These are phyloP conservation scores for Zalaria obscura DNA, from an alignment of 2,329 filamentous ascomycete genomes.

Conservation along the genomic window DNA sequence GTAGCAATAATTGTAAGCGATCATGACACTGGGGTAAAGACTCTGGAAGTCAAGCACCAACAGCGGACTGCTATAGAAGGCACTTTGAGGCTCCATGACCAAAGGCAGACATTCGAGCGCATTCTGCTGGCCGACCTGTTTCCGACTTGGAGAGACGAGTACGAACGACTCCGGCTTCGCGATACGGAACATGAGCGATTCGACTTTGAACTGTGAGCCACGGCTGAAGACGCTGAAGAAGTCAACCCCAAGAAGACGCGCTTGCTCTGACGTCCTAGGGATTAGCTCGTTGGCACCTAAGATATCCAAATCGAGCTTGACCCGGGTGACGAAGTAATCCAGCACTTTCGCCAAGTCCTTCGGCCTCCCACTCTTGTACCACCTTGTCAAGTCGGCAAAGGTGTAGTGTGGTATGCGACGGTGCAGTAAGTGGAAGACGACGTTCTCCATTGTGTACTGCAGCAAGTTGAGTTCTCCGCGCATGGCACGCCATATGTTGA, in stretches of 20 bases:
- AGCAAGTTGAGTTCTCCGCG: constrained; percentile 78
- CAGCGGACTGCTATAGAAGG: constrained; percentile 80
- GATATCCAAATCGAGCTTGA: constrained; percentile 77
- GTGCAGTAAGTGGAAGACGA: constrained; percentile 81
- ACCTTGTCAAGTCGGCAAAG: constrained; percentile 62
- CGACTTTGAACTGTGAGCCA: constrained; percentile 96
- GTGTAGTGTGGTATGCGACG: constrained; percentile 78
- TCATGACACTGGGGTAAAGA: constrained; percentile 94
- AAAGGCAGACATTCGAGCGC: constrained; percentile 86
- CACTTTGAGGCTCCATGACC: constrained; percentile 94
- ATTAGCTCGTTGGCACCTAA: constrained; percentile 82
- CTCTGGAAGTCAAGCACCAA: constrained; percentile 93
- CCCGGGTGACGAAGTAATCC: constrained; percentile 61
- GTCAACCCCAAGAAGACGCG: constrained; percentile 80
- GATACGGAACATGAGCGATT: constrained; percentile 96
- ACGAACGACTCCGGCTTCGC: constrained; percentile 94
- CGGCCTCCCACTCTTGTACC: constrained; percentile 59
- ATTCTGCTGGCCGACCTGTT: constrained; percentile 88
- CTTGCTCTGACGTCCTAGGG: constrained; percentile 82
- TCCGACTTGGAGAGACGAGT: constrained; percentile 74
- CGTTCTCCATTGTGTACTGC: constrained; percentile 94
- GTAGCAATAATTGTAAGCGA: constrained; percentile 98
- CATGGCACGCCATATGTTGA: constrained; percentile 97
- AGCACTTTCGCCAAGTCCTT: constrained; percentile 61
- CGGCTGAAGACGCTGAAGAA: constrained; percentile 94